Evolutionary conservation across 768 basidiomycete genomes (phyloP), one percentile per base, ranked within the genome.

Genomic region (Mycena chlorophos): DNA sequence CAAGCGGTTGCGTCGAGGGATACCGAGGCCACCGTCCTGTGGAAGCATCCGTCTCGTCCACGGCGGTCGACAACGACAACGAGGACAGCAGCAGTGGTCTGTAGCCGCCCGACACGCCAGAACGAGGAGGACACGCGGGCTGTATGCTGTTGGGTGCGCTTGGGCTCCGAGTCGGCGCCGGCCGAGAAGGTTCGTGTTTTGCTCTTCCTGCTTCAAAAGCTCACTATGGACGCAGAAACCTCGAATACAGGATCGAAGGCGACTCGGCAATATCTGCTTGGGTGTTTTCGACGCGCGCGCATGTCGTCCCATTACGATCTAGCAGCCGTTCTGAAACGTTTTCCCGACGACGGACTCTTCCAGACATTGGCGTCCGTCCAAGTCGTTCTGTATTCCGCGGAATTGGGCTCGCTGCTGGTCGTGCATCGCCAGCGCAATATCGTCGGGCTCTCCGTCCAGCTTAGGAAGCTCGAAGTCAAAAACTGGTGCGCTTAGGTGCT

Each of bases 361-460:
- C 82, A 0, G 82, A 84, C 60, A 78, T 82, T 54, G 75, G 60
- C 19, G 60, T 61, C n/a, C n/a, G n/a, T 61, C n/a, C 56, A 61
- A 45, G 81, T 34, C 74, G 77, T 54, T 40, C 74, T 69, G 0
- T 74, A 83, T 23, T 81, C 82, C 58, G 81, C 80, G 0, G 61
- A 68, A 4, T 68, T 71, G 14, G 75, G 79, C 1, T 74, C 77
- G 1, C 70, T 77, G 38, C 76, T 84, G 75, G 55, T 81, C 45
- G 80, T 84, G 39, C 82, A 83, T 2, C 75, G 83, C 14, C 75
- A 80, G 50, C 70, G 70, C 3, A 75, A 77, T 60, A 72, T 73
- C 28, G 74, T 83, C 34, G 75, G 83, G 30, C 61, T 84, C 3
- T 84, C 83, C 58, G 72, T 79, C 51, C 82, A 84, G 56, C 64